Base-by-base conservation (phyloP, 1,139 yeast species). In the Pichia sp. region DNA sequence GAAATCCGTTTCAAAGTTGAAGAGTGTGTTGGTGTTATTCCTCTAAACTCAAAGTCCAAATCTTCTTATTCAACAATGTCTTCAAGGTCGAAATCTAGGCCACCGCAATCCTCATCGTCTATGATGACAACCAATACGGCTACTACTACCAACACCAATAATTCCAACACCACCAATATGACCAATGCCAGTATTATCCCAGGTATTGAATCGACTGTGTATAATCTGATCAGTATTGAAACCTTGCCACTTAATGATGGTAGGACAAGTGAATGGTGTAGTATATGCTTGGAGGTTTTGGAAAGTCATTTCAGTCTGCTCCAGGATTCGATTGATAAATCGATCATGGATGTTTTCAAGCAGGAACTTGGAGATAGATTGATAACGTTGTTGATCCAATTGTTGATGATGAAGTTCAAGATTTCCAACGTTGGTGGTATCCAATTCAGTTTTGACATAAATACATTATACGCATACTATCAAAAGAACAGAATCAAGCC, bases 301-400 rank as follows among this genome's bases (percentile, higher is more conserved):
- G 80, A 80, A 19, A 81, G 84, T n/a, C 96, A 92, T 66, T 83
- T 92, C 59, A 81, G 81, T 57, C 72, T 92, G 51, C 73, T 93
- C 51, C 83, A 81, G 19, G 96, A 92, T 3, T 81, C 95, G 23
- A 90, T 97, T 0, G 98, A 93, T 56, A 88, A 86, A 65, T 81
- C 90, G 0, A 85, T 95, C 8, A 81, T 92, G 31, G 98, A 92
- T 64, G 95, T 93, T 0, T 93, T 90, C 66, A 95, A 92, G 63
- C 96, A 90, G 66, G 99, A 93, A 66, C 84, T 93, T 42, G 97
- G 96, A 0, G 90, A 90, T 65, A 70, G 99, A 50, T 85, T 93
- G 60, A 90, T 90, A 66, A 85, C 81, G 46, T 76, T 85, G 1
- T 74, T 93, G 45, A 89, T 90, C 43, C 90, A 89, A 67, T 81